phyloP scores from a whole-genome alignment of 2,329 filamentous ascomycete genomes.

The Sclerotinia subarctica region DNA sequence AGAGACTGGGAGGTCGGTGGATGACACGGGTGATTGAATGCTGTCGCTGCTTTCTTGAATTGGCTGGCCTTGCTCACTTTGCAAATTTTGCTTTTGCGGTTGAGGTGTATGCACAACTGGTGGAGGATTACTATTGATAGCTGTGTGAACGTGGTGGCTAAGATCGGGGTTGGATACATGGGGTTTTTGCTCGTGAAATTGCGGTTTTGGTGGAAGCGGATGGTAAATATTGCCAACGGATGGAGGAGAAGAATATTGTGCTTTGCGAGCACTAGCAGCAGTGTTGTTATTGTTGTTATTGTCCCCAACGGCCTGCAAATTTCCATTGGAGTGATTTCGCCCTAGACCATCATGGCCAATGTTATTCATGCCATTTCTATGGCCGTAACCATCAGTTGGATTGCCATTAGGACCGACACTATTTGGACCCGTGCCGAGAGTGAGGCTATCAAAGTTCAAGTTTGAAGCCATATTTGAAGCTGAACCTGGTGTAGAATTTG shows the following conservation, averaged over 20 bases:
- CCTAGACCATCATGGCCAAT: background rate
- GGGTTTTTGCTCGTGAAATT: background rate
- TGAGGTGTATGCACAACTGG: slow-evolving; percentile 3
- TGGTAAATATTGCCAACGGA: background rate
- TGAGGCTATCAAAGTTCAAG: background rate
- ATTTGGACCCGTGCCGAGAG: slow-evolving; percentile 1
- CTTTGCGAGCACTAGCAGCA: slow-evolving; percentile 12
- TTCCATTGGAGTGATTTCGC: background rate
- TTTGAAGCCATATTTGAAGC: slow-evolving; percentile 1
- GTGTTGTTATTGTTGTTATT: slow-evolving; percentile 2
- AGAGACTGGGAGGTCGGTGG: background rate
- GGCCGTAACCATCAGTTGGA: background rate
- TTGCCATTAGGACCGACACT: background rate
- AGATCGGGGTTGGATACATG: background rate
- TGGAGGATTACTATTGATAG: slow-evolving; percentile 1
- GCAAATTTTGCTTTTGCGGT: background rate
- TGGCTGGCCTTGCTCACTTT: background rate
- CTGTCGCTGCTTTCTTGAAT: background rate
- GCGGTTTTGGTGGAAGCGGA: slow-evolving; percentile 10
- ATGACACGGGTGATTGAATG: background rate
- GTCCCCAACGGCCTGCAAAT: background rate
- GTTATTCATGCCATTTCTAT: background rate
- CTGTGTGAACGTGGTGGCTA: background rate
- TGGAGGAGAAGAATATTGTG: slow-evolving; percentile 2
- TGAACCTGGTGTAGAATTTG: background rate